phyloP scores from a whole-genome alignment of 768 basidiomycete species.

The Termitomyces eurrhizus region DNA sequence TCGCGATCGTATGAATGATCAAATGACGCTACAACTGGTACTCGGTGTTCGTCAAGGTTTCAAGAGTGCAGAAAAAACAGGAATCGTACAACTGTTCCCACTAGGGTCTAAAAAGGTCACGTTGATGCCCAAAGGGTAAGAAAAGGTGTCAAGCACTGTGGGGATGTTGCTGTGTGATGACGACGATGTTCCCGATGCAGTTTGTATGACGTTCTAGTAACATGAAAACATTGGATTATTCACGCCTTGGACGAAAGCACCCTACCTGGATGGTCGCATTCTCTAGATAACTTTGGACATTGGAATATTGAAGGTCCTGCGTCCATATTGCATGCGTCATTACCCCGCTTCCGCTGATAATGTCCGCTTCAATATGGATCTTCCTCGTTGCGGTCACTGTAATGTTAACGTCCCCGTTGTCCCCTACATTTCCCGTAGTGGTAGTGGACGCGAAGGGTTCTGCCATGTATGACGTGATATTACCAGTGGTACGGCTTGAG shows the following conservation, averaged over 20 bases:
- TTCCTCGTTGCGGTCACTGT: slow-evolving; percentile 55
- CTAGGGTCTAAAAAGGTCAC: slow-evolving; percentile 32
- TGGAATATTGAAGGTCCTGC: slow-evolving; percentile 57
- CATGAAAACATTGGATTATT: not conserved
- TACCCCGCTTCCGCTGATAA: slow-evolving; percentile 60
- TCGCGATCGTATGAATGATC: slow-evolving; percentile 70
- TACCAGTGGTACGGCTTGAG: slow-evolving; percentile 57
- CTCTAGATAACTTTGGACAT: slow-evolving; percentile 58
- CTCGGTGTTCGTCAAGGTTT: not conserved
- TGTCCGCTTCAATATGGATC: slow-evolving; percentile 57
- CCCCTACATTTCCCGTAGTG: slow-evolving; percentile 38
- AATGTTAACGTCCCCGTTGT: slow-evolving; percentile 50
- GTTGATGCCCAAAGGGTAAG: slow-evolving; percentile 45
- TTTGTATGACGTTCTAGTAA: slow-evolving; percentile 37
- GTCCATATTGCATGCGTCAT: slow-evolving; percentile 50
- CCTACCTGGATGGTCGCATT: slow-evolving; percentile 37
- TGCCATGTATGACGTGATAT: slow-evolving; percentile 54
- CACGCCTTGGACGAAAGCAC: not conserved
- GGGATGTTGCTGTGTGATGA: slow-evolving; percentile 37
- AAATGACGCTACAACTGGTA: slow-evolving; percentile 46
- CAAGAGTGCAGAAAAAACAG: not conserved
- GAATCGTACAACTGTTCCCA: slow-evolving; percentile 32
- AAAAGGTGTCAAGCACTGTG: slow-evolving; percentile 36
- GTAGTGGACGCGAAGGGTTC: slow-evolving; percentile 51
- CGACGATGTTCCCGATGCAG: slow-evolving; percentile 28